Percentiles rank a stretch among this genome's conserved stretches.
Evolutionary conservation across 139 green algal genomes (phyloP).

Genomic region (Tetratostichococcus sp.): DNA sequence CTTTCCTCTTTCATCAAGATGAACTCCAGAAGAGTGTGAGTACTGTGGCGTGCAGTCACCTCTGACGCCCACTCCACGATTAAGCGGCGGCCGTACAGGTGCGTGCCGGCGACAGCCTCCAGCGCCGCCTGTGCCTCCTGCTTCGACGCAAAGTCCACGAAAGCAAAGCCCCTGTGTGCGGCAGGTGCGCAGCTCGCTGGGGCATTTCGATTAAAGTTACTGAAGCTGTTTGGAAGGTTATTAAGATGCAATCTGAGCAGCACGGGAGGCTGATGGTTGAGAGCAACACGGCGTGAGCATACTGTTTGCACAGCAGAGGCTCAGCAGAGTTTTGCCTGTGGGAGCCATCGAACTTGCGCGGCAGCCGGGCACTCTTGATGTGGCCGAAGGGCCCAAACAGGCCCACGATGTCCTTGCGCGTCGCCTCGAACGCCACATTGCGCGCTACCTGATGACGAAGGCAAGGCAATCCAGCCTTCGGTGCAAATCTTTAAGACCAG

Average conservation of each 20-base stretch:
- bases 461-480: too few species aligned
- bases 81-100: constrained; percentile 93
- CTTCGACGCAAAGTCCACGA: constrained; percentile 87
- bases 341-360: constrained; percentile 95
- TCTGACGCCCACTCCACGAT: constrained; percentile 22
- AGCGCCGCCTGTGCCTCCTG: constrained; percentile 55
- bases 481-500: too few species aligned
- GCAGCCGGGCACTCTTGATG: constrained; percentile 89
- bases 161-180: constrained; percentile 71
- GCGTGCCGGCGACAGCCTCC: constrained; percentile 65
- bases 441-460: constrained; percentile 59
- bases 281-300: background rate
- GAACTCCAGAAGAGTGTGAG: too few species aligned
- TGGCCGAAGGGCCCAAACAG: constrained; percentile 92
- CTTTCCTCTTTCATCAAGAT: too few species aligned
- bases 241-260: too few species aligned
- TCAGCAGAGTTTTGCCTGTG: constrained; percentile 69
- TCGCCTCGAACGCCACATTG: constrained; percentile 98
- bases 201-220: too few species aligned
- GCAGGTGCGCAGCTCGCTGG: too few species aligned
- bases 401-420: constrained; percentile 80
- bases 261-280: too few species aligned
- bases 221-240: too few species aligned
- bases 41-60: too few species aligned
- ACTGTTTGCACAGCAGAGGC: too few species aligned